A percentile compares a stretch with the other conserved stretches of the same genome.
phyloP scores from a whole-genome alignment of 2,329 filamentous ascomycete genomes.

The Chrysoporthe puriensis region DNA sequence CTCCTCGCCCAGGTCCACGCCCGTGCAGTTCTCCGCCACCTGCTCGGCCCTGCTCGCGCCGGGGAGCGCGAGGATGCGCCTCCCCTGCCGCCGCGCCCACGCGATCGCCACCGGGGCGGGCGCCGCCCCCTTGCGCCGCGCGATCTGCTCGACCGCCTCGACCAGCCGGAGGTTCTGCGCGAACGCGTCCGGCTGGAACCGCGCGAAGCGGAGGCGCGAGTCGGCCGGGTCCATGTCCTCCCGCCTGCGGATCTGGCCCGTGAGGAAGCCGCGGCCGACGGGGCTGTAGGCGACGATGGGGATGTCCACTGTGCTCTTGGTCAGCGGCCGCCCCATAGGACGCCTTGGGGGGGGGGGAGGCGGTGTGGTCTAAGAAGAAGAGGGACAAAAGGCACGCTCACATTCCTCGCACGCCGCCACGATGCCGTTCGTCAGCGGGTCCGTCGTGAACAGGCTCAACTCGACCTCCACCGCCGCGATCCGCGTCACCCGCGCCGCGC shows the following conservation, averaged over 20 bases:
- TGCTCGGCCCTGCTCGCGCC: conserved; percentile 61
- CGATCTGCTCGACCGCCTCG: conserved; percentile 58
- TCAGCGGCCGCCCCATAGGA: not conserved
- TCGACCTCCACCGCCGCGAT: conserved; percentile 54
- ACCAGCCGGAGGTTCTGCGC: conserved; percentile 67
- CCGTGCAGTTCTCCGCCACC: conserved; percentile 61
- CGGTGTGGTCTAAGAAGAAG: conserved; percentile 37
- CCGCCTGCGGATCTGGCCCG: conserved; percentile 54
- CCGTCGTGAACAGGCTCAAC: conserved; percentile 44
- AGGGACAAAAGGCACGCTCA: conserved; percentile 54
- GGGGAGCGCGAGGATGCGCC: conserved; percentile 64
- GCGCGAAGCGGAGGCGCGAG: conserved; percentile 50
- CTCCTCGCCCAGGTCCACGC: conserved; percentile 51
- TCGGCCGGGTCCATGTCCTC: conserved; percentile 61
- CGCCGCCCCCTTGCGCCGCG: conserved; percentile 62
- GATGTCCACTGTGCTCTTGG: conserved; percentile 41
- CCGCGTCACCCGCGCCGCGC: conserved; percentile 42
- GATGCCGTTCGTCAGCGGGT: conserved; percentile 43
- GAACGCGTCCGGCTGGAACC: conserved; percentile 65
- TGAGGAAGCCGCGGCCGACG: conserved; percentile 55
- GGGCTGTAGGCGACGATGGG: conserved; percentile 47
- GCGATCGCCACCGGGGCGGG: conserved; percentile 67
- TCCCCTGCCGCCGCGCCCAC: conserved; percentile 61
- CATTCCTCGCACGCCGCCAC: conserved; percentile 60
- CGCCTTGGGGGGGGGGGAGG: too few relatives aligned